Conservation (phyloP, 306 rosid genomes). For the Castanea mollissima region DNA sequence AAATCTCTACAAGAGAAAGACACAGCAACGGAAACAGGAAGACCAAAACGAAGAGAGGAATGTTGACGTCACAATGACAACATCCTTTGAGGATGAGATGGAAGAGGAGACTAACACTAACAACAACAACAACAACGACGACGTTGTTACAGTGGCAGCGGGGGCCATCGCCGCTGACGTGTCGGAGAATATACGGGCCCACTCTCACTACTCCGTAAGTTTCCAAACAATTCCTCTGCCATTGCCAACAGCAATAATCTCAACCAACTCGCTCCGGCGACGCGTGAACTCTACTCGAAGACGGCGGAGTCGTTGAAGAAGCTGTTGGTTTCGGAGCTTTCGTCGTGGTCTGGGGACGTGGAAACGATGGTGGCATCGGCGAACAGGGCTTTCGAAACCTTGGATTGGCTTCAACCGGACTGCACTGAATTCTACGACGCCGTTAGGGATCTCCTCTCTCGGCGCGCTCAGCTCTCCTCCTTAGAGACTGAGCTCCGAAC, state of each 20-base stretch:
- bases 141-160: too few relatives aligned
- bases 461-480: neutral
- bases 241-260: too few relatives aligned
- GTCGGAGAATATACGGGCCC: neutral
- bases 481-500: neutral
- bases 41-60: too few relatives aligned
- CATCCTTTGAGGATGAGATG: too few relatives aligned
- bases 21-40: too few relatives aligned
- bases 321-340: constrained; percentile 1
- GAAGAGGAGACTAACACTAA: too few relatives aligned
- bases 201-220: neutral
- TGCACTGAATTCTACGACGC: constrained; percentile 4
- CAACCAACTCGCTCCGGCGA: neutral
- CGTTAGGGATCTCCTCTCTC: neutral
- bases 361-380: constrained; percentile 8
- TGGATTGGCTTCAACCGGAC: neutral
- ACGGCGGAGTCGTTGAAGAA: constrained; percentile 1
- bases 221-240: neutral
- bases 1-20: too few relatives aligned
- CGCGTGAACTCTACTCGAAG: neutral
- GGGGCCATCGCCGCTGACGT: too few relatives aligned
- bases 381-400: neutral
- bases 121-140: too few relatives aligned
- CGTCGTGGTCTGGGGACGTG: neutral
- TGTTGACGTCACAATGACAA: too few relatives aligned